A percentile compares a stretch with the other conserved stretches of the same genome.
These are phyloP conservation scores for Angomonas ambiguus DNA, from an alignment of 208 protist genomes.

Conservation along the genomic window DNA sequence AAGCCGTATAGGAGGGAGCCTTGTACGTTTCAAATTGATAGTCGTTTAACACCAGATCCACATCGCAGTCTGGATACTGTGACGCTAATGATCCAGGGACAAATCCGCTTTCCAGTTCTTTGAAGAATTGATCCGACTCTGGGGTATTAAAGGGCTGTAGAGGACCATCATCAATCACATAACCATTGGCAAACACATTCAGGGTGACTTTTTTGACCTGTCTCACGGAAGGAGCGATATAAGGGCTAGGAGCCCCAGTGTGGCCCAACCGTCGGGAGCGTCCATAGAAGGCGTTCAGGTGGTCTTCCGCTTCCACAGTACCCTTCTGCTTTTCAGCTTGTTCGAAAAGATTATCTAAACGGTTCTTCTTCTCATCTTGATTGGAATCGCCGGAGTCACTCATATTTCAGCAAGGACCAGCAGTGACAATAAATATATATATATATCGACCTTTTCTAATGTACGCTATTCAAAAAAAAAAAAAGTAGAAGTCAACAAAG, in stretches of 20 bases:
- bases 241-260: slow-evolving; percentile 55
- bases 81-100: slow-evolving; percentile 45
- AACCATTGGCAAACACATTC: slow-evolving; percentile 66
- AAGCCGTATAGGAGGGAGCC: slow-evolving; percentile 39
- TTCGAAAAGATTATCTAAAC: slow-evolving; percentile 35
- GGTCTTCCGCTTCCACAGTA: slow-evolving; percentile 9
- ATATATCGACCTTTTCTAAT: too few relatives aligned
- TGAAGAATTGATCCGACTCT: slow-evolving; percentile 45
- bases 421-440: too few relatives aligned
- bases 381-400: slow-evolving; percentile 17
- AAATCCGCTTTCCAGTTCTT: slow-evolving; percentile 46
- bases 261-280: slow-evolving; percentile 69
- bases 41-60: slow-evolving; percentile 59
- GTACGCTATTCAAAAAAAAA: slow-evolving; percentile 3
- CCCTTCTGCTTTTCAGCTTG: slow-evolving; percentile 23
- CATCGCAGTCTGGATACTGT: slow-evolving; percentile 55
- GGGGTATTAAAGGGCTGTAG: slow-evolving; percentile 42
- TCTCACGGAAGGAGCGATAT: slow-evolving; percentile 46
- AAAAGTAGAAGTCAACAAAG: background rate
- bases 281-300: slow-evolving; percentile 60
- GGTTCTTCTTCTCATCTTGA: background rate
- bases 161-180: slow-evolving; percentile 40
- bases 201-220: slow-evolving; percentile 45
- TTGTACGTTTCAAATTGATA: slow-evolving; percentile 41
- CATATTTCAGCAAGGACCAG: too few relatives aligned